Conservation (phyloP, 306 rosid species). For the Potentilla sterilis region DNA sequence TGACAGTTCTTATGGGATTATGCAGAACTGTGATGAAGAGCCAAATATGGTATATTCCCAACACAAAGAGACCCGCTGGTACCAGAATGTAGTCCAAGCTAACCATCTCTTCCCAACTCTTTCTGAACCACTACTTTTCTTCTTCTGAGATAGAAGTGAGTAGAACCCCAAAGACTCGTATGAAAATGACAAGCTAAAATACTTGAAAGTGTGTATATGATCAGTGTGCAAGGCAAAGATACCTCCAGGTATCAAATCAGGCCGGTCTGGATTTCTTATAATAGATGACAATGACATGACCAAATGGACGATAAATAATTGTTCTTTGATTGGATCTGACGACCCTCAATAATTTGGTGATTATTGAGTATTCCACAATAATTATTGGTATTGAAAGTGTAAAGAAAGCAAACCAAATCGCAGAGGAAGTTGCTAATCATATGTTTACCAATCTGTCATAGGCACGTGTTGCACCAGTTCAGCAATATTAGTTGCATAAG, state of each 20-base stretch:
- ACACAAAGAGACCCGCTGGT: conserved; percentile 54
- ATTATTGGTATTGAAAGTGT: neutral
- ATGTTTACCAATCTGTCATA: neutral
- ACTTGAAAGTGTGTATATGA: neutral
- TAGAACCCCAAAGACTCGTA: neutral
- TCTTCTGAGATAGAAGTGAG: neutral
- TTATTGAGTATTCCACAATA: neutral
- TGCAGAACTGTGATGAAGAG: conserved; percentile 41
- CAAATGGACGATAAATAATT: neutral
- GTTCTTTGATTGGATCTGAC: neutral
- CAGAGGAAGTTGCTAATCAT: neutral
- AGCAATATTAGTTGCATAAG: neutral
- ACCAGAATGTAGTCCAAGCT: conserved; percentile 51
- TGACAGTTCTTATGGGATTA: conserved; percentile 62
- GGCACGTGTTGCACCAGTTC: neutral
- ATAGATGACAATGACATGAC: neutral
- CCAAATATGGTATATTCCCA: conserved; percentile 61
- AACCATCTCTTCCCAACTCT: neutral
- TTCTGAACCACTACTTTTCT: neutral
- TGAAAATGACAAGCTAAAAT: neutral
- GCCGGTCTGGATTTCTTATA: neutral
- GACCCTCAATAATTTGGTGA: neutral
- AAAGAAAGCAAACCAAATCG: neutral
- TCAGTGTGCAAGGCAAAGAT: neutral
- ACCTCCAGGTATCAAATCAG: neutral